Conservation (phyloP, 108 stramenopile genomes). For the Nannochloropsis salina region DNA sequence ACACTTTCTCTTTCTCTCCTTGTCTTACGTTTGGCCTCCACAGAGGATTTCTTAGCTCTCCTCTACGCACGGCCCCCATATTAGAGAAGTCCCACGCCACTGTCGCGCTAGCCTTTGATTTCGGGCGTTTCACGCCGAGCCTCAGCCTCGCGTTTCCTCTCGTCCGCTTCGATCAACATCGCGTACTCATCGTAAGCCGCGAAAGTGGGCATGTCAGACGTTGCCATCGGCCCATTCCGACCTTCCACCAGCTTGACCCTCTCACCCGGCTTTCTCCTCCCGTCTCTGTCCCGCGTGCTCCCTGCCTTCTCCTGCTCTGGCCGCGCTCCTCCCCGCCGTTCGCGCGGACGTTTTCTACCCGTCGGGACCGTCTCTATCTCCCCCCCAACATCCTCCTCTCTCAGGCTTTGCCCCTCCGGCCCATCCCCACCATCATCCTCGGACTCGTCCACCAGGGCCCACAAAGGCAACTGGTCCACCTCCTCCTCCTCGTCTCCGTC, state of each 20-base stretch:
- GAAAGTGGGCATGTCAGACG: not conserved
- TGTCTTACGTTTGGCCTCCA: too few species aligned
- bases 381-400: not conserved
- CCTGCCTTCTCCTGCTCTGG: not conserved
- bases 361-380: not conserved
- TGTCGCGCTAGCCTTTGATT: too few species aligned
- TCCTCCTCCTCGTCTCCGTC: conserved; percentile 27
- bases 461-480: conserved; percentile 11
- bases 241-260: too few species aligned
- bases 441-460: conserved; percentile 19
- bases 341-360: not conserved
- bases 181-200: not conserved
- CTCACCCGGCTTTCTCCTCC: not conserved
- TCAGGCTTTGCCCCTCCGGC: not conserved
- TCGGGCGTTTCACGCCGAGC: not conserved
- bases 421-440: conserved; percentile 39
- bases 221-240: not conserved
- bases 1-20: too few species aligned
- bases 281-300: not conserved
- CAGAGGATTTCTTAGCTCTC: too few species aligned
- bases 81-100: too few species aligned
- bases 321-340: not conserved
- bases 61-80: too few species aligned
- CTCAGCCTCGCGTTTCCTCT: not conserved
- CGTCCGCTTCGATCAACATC: conserved; percentile 1